Evolutionary conservation across 202 grass and related monocot genomes (phyloP), one percentile per base, ranked within the genome.

Genomic region (Zoysia matrella): DNA sequence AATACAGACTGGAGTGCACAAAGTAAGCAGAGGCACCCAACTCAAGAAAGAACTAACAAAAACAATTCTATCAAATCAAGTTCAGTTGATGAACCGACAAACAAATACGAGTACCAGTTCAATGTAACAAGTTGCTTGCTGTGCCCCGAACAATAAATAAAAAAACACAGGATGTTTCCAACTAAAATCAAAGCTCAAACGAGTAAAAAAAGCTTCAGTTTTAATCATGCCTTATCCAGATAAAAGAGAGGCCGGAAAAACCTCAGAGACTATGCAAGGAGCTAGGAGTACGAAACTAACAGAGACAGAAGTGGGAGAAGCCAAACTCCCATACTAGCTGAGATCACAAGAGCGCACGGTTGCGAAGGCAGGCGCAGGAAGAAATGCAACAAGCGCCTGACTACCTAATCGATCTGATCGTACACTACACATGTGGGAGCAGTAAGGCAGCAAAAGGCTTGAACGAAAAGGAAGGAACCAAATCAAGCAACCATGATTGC

Each of bases 401-500:
- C 2, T 53, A 65, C 52, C 41, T 68, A 52, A 22, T 65, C 65
- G 65, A 85, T 81, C 51, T 48, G 51, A 15, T 63, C 7, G n/a
- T 47, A 65, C 18, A 71, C 66, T 77, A 15, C 11, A 71, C 22
- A 61, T 22, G 22, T 22, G 22, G 22, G 22, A 14, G 62, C 62
- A 73, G 16, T 5, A 55, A 55, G 53, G 53, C 67, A 73, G 44
- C 53, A 15, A 52, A 71, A 90, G 79, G 58, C 84, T 75, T 86
- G 7, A 83, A 74, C 74, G 13, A 49, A 86, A 83, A 71, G 84
- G n/a, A 86, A 83, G 57, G 51, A 79, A 75, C 74, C 56, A 70
- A 86, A 90, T 86, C 74, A 90, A 90, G 84, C 79, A 90, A 86
- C 80, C 80, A 90, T 83, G 88, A 90, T 86, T 86, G 18, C 88